Conservation (phyloP, 2,329 filamentous ascomycete genomes). For the Bipolaris zeicola region DNA sequence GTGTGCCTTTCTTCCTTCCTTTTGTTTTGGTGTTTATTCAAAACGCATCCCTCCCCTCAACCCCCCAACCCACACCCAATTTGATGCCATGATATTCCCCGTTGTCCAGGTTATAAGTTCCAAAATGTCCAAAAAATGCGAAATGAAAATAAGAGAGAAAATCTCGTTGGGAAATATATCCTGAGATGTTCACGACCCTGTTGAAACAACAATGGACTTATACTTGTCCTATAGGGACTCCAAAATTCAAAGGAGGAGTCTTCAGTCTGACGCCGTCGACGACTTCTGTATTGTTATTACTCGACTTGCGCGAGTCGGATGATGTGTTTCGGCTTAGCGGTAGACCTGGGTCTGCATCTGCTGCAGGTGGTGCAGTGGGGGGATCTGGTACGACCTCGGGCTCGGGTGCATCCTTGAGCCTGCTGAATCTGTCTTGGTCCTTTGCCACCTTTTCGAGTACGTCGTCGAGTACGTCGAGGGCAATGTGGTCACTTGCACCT, state of each 20-base stretch:
- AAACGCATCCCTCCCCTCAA: too few relatives aligned
- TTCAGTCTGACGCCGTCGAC: slow-evolving; percentile 46
- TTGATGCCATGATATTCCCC: too few relatives aligned
- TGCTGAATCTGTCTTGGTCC: slow-evolving; percentile 25
- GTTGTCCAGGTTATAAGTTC: too few relatives aligned
- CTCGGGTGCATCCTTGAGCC: slow-evolving; percentile 23
- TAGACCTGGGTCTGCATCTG: slow-evolving; percentile 4
- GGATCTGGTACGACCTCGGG: slow-evolving; percentile 7
- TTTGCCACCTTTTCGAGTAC: slow-evolving; percentile 35
- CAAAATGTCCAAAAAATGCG: too few relatives aligned
- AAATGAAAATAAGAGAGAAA: neutral
- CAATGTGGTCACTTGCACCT: slow-evolving; percentile 37
- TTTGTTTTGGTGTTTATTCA: too few relatives aligned
- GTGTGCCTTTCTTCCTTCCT: too few relatives aligned
- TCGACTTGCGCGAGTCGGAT: slow-evolving; percentile 20
- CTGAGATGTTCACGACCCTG: too few relatives aligned
- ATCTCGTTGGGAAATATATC: too few relatives aligned
- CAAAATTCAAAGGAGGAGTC: slow-evolving; percentile 44
- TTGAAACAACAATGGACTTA: slow-evolving; percentile 1
- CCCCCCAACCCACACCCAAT: too few relatives aligned
- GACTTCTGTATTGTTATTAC: slow-evolving; percentile 18
- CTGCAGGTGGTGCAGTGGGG: neutral
- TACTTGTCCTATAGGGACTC: slow-evolving; percentile 42
- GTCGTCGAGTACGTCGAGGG: slow-evolving; percentile 34
- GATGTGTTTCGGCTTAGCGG: slow-evolving; percentile 32